phyloP scores from a whole-genome alignment of 768 basidiomycete genomes.

The Porpolomopsis calyptriformis region DNA sequence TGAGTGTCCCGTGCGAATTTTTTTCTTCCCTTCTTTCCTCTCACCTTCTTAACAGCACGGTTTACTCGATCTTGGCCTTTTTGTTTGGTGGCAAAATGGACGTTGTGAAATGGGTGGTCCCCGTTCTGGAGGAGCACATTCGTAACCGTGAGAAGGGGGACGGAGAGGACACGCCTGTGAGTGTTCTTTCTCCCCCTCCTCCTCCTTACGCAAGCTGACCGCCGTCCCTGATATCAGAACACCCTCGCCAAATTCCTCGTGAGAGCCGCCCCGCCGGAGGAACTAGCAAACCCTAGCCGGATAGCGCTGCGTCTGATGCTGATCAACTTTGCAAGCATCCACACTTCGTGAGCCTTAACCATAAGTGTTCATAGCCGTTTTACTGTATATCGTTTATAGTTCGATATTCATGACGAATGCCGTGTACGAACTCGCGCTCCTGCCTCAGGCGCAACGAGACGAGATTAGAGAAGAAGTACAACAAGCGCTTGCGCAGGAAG shows the following conservation, averaged over 20 bases:
- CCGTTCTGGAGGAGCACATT: slow-evolving; percentile 1
- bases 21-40: not conserved
- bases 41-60: not conserved
- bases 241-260: not conserved
- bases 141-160: not conserved
- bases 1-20: not conserved
- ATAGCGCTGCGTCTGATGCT: not conserved
- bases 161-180: not conserved
- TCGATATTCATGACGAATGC: not conserved
- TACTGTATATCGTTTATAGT: not conserved
- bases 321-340: slow-evolving; percentile 5
- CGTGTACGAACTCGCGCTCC: slow-evolving; percentile 1
- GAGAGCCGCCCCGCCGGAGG: not conserved
- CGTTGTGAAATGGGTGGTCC: not conserved
- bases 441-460: not conserved
- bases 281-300: not conserved
- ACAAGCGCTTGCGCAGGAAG: not conserved
- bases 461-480: slow-evolving; percentile 1
- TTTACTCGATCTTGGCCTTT: slow-evolving; percentile 3
- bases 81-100: slow-evolving; percentile 5
- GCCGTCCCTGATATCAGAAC: not conserved
- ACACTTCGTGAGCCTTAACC: not conserved
- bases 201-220: too few relatives aligned
- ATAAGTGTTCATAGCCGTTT: not conserved
- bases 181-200: too few relatives aligned